Evolutionary conservation across 257 asterid species (phyloP).

Genomic region (Eustoma russellianum): DNA sequence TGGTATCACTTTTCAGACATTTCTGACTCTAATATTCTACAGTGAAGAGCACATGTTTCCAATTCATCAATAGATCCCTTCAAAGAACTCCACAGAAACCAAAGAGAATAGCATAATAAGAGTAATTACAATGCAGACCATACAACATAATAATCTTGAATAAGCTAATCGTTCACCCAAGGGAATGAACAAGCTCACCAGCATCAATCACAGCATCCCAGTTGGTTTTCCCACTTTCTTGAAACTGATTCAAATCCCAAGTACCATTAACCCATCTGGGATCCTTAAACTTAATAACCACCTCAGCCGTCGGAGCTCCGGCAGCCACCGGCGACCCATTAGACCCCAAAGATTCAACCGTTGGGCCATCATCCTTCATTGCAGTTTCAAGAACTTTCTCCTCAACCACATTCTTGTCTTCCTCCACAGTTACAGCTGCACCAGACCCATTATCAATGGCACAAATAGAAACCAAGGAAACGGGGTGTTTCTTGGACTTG

Average conservation of each 20-base stretch:
- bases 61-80: not conserved
- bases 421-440: slow-evolving; percentile 30
- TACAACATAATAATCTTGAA: not conserved
- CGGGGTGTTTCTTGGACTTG: slow-evolving; percentile 20
- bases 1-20: no score
- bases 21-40: no score
- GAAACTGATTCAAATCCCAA: slow-evolving; percentile 78
- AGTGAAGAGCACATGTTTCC: no score
- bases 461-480: slow-evolving; percentile 15
- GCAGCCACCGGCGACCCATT: slow-evolving; percentile 49
- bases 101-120: not conserved
- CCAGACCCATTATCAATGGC: slow-evolving; percentile 38
- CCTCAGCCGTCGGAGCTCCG: slow-evolving; percentile 24
- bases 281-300: slow-evolving; percentile 30
- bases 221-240: slow-evolving; percentile 49
- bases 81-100: not conserved
- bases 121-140: not conserved
- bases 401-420: slow-evolving; percentile 9
- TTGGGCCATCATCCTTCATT: slow-evolving; percentile 5
- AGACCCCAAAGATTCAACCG: slow-evolving; percentile 28
- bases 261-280: slow-evolving; percentile 78
- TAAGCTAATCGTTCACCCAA: not conserved
- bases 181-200: slow-evolving; percentile 28
- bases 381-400: slow-evolving; percentile 20
- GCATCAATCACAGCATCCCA: slow-evolving; percentile 99